Evolutionary conservation across 768 basidiomycete species (phyloP).

Genomic region (Lentinula raphanica): DNA sequence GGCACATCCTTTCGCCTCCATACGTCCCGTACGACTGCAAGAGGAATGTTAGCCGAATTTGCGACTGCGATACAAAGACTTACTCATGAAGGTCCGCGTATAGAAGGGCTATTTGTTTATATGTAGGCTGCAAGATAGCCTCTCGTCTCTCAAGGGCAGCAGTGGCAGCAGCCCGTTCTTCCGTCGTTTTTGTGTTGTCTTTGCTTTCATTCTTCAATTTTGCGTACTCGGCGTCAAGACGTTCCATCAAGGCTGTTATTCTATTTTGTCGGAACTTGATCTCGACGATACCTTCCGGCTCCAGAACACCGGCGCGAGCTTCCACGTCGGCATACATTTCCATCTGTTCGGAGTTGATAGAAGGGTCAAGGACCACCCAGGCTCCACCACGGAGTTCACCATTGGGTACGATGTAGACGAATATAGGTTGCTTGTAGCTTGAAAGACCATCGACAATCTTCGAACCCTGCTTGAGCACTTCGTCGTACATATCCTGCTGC

Average conservation of each 20-base stretch:
- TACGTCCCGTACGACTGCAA: slow-evolving; percentile 80
- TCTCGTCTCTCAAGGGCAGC: slow-evolving; percentile 73
- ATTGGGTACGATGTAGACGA: slow-evolving; percentile 97
- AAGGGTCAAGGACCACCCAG: slow-evolving; percentile 98
- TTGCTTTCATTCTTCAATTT: slow-evolving; percentile 76
- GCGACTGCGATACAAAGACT: slow-evolving; percentile 25
- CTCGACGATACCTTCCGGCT: slow-evolving; percentile 96
- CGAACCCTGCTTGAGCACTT: slow-evolving; percentile 92
- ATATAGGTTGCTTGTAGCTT: slow-evolving; percentile 94
- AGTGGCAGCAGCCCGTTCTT: slow-evolving; percentile 68
- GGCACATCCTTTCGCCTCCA: slow-evolving; percentile 97
- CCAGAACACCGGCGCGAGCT: slow-evolving; percentile 91
- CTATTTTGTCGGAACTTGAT: slow-evolving; percentile 98
- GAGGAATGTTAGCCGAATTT: slow-evolving; percentile 5
- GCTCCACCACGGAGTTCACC: slow-evolving; percentile 98
- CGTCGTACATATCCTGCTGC: slow-evolving; percentile 99
- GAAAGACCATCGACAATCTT: slow-evolving; percentile 99
- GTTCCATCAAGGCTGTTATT: slow-evolving; percentile 85
- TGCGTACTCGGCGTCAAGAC: slow-evolving; percentile 82
- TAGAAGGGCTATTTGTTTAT: slow-evolving; percentile 88
- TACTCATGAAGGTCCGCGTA: slow-evolving; percentile 98
- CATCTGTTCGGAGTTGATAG: slow-evolving; percentile 96
- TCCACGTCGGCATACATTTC: slow-evolving; percentile 99
- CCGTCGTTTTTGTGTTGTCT: slow-evolving; percentile 63
- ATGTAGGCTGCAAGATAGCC: slow-evolving; percentile 77